Evolutionary conservation across 805 yeast species (phyloP), one percentile per base, ranked within the genome.

Genomic region (Barnettozyma botsteinii): DNA sequence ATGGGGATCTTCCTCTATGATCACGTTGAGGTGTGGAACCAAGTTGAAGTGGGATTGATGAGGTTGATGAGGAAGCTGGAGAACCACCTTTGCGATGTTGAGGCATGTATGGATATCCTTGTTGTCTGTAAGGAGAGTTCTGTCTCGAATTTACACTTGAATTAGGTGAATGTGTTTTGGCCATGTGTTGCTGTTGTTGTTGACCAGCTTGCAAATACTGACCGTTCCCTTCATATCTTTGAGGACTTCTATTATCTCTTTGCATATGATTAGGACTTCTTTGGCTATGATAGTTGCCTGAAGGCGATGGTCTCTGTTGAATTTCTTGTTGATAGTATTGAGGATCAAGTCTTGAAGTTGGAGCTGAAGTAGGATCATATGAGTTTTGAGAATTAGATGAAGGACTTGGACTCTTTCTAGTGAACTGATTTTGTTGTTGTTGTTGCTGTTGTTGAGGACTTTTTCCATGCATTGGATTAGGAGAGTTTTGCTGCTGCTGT

Each of bases 1-100:
- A 15, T 24, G 51, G 50, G 7, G 53, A 46, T 32, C 43, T 35
- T 13, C 42, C 47, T 34, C 48, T 42, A 10, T 30, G 33, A 7
- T 35, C 40, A 13, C 39, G 30, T n/a, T 32, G 38, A 33, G 32
- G 38, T 24, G 37, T 22, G 11, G 23, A 18, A n/a, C 38, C 23
- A 10, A 28, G 44, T 11, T 30, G 45, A 10, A 10, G 29, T 9
- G 49, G 40, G n/a, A 44, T 21, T 7, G 50, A 43, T 2, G 47
- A 31, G 3, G 22, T 30, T 6, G 38, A 28, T 5, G 42, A 28
- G 7, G 27, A 7, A 12, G 33, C 14, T 11, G 20, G 25, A 31
- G 37, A 25, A 18, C 13, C 19, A n/a, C 8, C 4, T 11, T 9
- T 23, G 13, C 17, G 14, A 5, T 22, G 22, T 20, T 19, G 15